These are phyloP conservation scores for Leucosporidium scottii DNA, from an alignment of 768 basidiomycete species.

Conservation along the genomic window DNA sequence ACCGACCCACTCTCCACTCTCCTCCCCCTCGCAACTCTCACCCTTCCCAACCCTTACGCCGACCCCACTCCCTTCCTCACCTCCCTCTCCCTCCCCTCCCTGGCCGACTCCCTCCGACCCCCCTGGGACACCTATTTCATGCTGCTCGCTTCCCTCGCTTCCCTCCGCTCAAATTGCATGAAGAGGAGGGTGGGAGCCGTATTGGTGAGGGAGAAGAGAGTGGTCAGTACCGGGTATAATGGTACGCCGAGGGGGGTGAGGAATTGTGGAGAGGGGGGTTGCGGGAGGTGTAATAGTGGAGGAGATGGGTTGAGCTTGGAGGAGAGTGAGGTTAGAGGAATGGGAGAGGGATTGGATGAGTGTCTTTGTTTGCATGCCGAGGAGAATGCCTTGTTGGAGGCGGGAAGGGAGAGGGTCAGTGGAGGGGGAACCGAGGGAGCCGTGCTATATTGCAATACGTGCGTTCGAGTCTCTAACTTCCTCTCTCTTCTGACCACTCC, in stretches of 20 bases:
- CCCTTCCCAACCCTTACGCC: conserved; percentile 44
- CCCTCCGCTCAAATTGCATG: conserved; percentile 7
- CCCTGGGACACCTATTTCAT: conserved; percentile 36
- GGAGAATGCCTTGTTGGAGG: conserved; percentile 92
- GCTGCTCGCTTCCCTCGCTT: conserved; percentile 22
- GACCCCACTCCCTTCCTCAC: conserved; percentile 15
- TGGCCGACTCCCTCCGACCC: conserved; percentile 19
- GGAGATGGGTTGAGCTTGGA: conserved; percentile 8
- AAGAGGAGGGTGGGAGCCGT: conserved; percentile 86
- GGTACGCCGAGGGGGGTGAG: conserved; percentile 83
- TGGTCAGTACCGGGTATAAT: conserved; percentile 58
- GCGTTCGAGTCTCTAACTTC: conserved; percentile 39
- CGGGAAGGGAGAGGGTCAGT: conserved; percentile 83
- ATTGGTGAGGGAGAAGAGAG: conserved; percentile 60
- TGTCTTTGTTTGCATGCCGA: conserved; percentile 96
- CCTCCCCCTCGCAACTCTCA: conserved; percentile 55
- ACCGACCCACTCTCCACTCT: conserved; percentile 29
- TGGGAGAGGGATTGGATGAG: conserved; percentile 51
- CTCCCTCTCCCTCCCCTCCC: conserved; percentile 1
- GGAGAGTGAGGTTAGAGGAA: conserved; percentile 1
- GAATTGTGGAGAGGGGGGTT: conserved; percentile 92
- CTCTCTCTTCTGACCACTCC: background rate
- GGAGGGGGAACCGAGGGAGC: conserved; percentile 49
- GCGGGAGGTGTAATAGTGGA: conserved; percentile 66
- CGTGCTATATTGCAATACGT: conserved; percentile 99